Evolutionary conservation across 495 filamentous ascomycete genomes (phyloP), one percentile per base, ranked within the genome.

Genomic region (Saxophila tyrrhenica): DNA sequence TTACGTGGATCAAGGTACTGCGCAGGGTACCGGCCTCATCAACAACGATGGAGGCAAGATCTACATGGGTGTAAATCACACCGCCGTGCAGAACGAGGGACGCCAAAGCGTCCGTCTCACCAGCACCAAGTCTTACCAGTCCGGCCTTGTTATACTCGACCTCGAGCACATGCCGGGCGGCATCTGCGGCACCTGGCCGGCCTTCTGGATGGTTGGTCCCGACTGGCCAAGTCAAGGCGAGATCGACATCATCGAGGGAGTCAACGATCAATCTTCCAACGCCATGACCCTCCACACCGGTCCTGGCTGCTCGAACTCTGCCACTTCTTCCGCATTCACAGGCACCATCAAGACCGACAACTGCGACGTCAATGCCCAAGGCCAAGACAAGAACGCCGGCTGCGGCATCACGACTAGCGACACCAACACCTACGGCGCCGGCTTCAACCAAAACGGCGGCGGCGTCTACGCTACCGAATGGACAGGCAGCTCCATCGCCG

Each of bases 231-330:
- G 56, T 49, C 43, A 29, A n/a, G 60, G 60, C 15, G 61, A 60
- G 45, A 63, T 63, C 2, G 89, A 95, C 69, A 89, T 95, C 60
- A 83, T 95, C 65, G 89, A 95, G 64, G 87, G 87, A 39, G 84
- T 94, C 56, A 87, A 90, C 68, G 62, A 73, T 38, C 75, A 83
- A 50, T 66, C 72, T 0, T 70, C 75, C 54, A 84, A 89, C 58
- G 66, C 72, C 43, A 80, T 92, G 58, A 84, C 86, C 3, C 75
- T 94, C 29, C 89, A 94, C 67, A 59, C 55, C 22, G 47, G 46
- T 16, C 10, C 46, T 16, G 55, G 53, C 39, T 65, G 63, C 52
- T 35, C 54, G 8, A 35, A 7, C 29, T 35, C 29, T 35, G 5
- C 29, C 29, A 35, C 7, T 13, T 7, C 29, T 43, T 82, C 80